These are phyloP conservation scores for Asterophora lycoperdoides DNA, from an alignment of 768 basidiomycete genomes.

Conservation along the genomic window DNA sequence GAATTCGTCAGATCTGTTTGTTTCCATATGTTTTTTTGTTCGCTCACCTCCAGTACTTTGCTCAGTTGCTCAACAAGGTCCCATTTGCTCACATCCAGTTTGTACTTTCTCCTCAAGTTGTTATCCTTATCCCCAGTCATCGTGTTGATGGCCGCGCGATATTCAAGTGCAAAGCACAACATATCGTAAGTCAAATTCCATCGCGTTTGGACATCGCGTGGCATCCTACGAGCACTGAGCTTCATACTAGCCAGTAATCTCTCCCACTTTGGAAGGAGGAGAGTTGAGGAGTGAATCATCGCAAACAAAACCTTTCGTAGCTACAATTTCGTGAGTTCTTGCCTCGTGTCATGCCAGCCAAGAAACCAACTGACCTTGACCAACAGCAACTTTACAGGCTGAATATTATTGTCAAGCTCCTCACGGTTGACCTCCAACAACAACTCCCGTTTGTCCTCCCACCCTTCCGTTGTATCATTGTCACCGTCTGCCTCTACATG, in stretches of 20 bases:
- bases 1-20: constrained; percentile 4
- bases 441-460: constrained; percentile 20
- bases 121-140: constrained; percentile 18
- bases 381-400: constrained; percentile 24
- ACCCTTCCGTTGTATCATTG: constrained; percentile 17
- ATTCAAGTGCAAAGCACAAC: constrained; percentile 24
- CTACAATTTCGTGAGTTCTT: neutral
- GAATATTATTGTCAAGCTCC: constrained; percentile 13
- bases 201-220: constrained; percentile 25
- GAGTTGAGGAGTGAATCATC: constrained; percentile 7
- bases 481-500: constrained; percentile 16
- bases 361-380: constrained; percentile 34
- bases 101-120: constrained; percentile 14
- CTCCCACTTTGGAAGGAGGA: constrained; percentile 9
- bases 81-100: constrained; percentile 25
- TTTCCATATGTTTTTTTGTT: no score
- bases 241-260: constrained; percentile 5
- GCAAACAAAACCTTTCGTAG: constrained; percentile 4
- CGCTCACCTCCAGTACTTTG: constrained; percentile 24
- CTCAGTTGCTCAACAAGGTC: constrained; percentile 22
- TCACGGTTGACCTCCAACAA: constrained; percentile 7
- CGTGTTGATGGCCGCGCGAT: constrained; percentile 20
- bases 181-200: constrained; percentile 33
- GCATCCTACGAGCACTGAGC: constrained; percentile 16
- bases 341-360: neutral